Conservation (phyloP, 169 alveolate genomes). For the Eimeria necatrix region DNA sequence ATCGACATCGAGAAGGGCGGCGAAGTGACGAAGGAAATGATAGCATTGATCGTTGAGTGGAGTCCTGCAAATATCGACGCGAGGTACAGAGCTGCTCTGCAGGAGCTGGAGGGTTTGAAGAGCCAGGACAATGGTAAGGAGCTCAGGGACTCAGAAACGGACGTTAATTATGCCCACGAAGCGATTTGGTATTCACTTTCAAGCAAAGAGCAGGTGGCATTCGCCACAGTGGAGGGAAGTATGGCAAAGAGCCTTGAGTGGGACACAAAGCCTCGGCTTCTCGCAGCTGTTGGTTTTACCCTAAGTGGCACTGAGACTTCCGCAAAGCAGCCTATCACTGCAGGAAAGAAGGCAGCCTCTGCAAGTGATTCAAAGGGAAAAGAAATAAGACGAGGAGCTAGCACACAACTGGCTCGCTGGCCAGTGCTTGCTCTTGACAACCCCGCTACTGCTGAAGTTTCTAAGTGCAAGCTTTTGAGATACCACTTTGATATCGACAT, state of each 20-base stretch:
- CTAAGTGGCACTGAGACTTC: not conserved
- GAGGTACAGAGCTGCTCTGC: conserved; percentile 53
- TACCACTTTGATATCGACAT: conserved; percentile 71
- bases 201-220: conserved; percentile 39
- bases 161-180: conserved; percentile 73
- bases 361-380: not conserved
- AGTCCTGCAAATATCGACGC: conserved; percentile 64
- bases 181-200: conserved; percentile 72
- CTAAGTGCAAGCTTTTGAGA: conserved; percentile 26
- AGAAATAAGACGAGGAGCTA: not conserved
- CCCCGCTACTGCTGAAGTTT: conserved; percentile 14
- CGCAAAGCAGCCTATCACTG: not conserved
- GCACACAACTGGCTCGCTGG: conserved; percentile 56
- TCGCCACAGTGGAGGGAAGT: conserved; percentile 65
- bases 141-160: not conserved
- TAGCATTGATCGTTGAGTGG: conserved; percentile 67
- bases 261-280: conserved; percentile 58
- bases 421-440: conserved; percentile 52
- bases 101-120: not conserved
- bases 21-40: conserved; percentile 53
- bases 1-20: conserved; percentile 66
- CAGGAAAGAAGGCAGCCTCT: not conserved
- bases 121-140: conserved; percentile 20
- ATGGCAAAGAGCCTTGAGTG: conserved; percentile 32
- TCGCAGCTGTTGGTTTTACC: conserved; percentile 77